phyloP scores from a whole-genome alignment of 1,284 basidiomycete genomes.

The Apiotrichum gracile region DNA sequence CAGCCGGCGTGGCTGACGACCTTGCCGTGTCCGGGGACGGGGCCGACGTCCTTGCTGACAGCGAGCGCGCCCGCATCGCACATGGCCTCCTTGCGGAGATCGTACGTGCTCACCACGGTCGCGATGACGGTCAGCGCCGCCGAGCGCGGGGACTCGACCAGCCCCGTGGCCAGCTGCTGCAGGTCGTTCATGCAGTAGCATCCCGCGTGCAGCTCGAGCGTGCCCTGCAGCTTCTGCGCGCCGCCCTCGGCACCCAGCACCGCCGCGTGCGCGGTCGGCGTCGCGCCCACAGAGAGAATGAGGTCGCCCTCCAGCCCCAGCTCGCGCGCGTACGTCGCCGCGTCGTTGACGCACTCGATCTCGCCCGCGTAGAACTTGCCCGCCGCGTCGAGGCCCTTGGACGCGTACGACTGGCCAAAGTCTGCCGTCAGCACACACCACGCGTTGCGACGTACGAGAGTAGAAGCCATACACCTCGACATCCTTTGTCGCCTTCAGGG shows the following conservation, averaged over 20 bases:
- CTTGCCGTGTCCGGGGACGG: constrained; percentile 63
- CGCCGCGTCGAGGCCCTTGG: constrained; percentile 60
- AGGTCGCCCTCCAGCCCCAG: constrained; percentile 50
- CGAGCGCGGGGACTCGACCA: constrained; percentile 50
- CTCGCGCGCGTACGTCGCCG: constrained; percentile 56
- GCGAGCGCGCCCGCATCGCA: constrained; percentile 77
- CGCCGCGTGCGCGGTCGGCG: constrained; percentile 72
- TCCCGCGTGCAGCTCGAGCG: constrained; percentile 67
- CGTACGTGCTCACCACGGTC: constrained; percentile 70
- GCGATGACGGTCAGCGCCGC: constrained; percentile 61
- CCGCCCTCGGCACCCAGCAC: neutral
- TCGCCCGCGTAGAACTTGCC: constrained; percentile 64
- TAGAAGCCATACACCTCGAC: constrained; percentile 76
- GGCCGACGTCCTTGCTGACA: constrained; percentile 77
- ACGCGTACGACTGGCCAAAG: constrained; percentile 60
- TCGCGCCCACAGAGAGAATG: constrained; percentile 72
- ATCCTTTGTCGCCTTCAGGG: constrained; percentile 44
- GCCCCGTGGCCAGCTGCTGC: constrained; percentile 69
- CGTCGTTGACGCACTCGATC: constrained; percentile 62
- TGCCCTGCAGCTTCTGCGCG: constrained; percentile 50
- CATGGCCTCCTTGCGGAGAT: constrained; percentile 55
- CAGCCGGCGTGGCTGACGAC: constrained; percentile 60
- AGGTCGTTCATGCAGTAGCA: constrained; percentile 77
- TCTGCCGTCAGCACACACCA: constrained; percentile 15
- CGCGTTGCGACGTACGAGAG: constrained; percentile 51